Conservation (phyloP, 805 yeast genomes). For the Scheffersomyces amazonensis region DNA sequence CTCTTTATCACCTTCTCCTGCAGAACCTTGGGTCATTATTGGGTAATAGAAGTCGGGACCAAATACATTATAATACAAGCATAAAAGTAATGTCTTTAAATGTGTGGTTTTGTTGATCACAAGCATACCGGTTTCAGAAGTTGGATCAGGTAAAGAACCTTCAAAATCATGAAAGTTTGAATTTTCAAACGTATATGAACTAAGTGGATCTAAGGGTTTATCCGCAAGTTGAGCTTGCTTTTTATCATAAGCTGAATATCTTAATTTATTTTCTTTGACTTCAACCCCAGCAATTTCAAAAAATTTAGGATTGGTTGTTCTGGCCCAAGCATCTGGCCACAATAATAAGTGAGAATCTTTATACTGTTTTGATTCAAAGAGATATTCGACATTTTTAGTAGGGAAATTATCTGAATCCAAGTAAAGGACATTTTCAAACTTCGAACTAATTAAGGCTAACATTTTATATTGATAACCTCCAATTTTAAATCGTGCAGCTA, state of each 20-base stretch:
- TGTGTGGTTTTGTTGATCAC: slow-evolving; percentile 60
- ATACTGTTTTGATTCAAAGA: slow-evolving; percentile 45
- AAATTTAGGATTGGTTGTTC: slow-evolving; percentile 61
- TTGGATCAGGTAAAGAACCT: slow-evolving; percentile 64
- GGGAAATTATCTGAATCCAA: slow-evolving; percentile 54
- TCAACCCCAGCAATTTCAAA: slow-evolving; percentile 49
- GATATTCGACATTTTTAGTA: slow-evolving; percentile 37
- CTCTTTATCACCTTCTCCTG: slow-evolving; percentile 82
- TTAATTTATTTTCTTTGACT: slow-evolving; percentile 31
- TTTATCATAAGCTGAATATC: slow-evolving; percentile 33
- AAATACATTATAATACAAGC: slow-evolving; percentile 60
- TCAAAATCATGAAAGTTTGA: slow-evolving; percentile 55
- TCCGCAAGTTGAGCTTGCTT: slow-evolving; percentile 32
- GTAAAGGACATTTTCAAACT: slow-evolving; percentile 45
- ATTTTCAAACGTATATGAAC: slow-evolving; percentile 24
- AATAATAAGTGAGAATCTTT: slow-evolving; percentile 47
- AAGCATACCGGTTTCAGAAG: slow-evolving; percentile 71
- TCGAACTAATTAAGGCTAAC: slow-evolving; percentile 62
- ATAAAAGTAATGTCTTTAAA: slow-evolving; percentile 52
- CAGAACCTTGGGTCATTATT: slow-evolving; percentile 65
- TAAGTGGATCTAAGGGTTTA: slow-evolving; percentile 17
- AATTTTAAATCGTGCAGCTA: slow-evolving; percentile 18
- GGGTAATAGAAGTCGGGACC: slow-evolving; percentile 71
- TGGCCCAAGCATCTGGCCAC: slow-evolving; percentile 74
- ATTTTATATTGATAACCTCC: slow-evolving; percentile 52